phyloP scores from a whole-genome alignment of 768 basidiomycete genomes.

The Trametes punicea region DNA sequence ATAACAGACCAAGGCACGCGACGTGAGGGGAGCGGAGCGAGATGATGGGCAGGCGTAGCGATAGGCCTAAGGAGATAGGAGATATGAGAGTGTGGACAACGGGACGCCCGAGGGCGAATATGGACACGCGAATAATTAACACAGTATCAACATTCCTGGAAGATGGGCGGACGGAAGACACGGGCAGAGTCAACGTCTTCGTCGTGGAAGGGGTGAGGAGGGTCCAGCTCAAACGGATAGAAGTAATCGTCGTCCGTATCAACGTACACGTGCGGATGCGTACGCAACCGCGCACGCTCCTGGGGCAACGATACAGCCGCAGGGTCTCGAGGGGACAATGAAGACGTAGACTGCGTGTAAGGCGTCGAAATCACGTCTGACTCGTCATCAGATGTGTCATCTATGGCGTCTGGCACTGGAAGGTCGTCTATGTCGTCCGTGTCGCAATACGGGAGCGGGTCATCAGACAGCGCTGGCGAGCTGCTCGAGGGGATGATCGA shows the following conservation, averaged over 20 bases:
- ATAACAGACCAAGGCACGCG: slow-evolving; percentile 19
- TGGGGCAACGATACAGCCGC: slow-evolving; percentile 47
- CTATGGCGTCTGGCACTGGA: slow-evolving; percentile 75
- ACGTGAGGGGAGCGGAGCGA: slow-evolving; percentile 5
- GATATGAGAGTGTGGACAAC: slow-evolving; percentile 12
- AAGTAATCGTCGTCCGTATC: slow-evolving; percentile 58
- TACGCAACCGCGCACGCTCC: slow-evolving; percentile 47
- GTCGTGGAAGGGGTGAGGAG: slow-evolving; percentile 70
- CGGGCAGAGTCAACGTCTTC: slow-evolving; percentile 42
- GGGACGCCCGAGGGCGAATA: slow-evolving; percentile 11
- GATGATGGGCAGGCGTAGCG: not conserved
- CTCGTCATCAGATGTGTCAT: slow-evolving; percentile 84
- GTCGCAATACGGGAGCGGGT: slow-evolving; percentile 62
- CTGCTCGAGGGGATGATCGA: slow-evolving; percentile 34
- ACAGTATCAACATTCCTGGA: slow-evolving; percentile 55
- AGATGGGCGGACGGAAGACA: slow-evolving; percentile 36
- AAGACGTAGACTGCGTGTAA: slow-evolving; percentile 56
- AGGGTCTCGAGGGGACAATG: slow-evolving; percentile 49
- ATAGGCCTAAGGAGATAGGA: not conserved
- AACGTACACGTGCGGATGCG: slow-evolving; percentile 56
- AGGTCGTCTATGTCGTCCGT: slow-evolving; percentile 64
- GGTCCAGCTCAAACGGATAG: slow-evolving; percentile 65
- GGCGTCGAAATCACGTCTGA: slow-evolving; percentile 68
- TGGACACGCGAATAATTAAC: slow-evolving; percentile 36
- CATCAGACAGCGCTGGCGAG: slow-evolving; percentile 37